These are phyloP conservation scores for Cyberlindnera euphorbiiphila DNA, from an alignment of 805 yeast genomes.

Conservation along the genomic window DNA sequence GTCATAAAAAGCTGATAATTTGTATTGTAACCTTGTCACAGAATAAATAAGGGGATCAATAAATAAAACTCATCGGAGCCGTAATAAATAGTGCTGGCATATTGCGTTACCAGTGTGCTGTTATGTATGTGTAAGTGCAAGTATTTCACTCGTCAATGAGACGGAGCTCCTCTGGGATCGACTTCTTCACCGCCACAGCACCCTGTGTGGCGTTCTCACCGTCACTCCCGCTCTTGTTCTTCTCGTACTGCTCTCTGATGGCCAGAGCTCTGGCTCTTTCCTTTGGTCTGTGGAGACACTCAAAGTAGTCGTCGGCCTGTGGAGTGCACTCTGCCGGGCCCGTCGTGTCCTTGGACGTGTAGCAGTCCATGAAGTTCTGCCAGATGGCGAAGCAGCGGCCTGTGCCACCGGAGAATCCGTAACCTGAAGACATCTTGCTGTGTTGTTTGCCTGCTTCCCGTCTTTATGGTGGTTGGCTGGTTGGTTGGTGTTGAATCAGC, in stretches of 20 bases:
- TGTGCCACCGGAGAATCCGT: constrained; percentile 39
- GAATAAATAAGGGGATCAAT: background rate
- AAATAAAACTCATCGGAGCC: too few relatives aligned
- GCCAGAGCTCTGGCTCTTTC: constrained; percentile 31
- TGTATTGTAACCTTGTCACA: too few relatives aligned
- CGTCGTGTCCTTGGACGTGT: constrained; percentile 36
- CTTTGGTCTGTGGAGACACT: constrained; percentile 46
- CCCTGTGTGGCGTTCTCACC: constrained; percentile 4
- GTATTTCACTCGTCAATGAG: constrained; percentile 5
- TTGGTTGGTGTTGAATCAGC: background rate
- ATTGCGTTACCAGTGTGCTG: too few relatives aligned
- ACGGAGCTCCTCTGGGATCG: constrained; percentile 11
- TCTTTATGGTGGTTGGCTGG: background rate
- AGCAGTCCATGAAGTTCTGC: constrained; percentile 45
- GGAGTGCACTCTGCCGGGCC: constrained; percentile 37
- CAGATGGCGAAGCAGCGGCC: constrained; percentile 43
- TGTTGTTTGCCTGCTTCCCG: background rate
- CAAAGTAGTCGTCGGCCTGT: constrained; percentile 44
- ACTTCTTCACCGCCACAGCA: constrained; percentile 5
- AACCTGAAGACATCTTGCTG: constrained; percentile 34
- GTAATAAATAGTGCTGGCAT: too few relatives aligned
- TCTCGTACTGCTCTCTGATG: constrained; percentile 25
- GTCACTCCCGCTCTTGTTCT: constrained; percentile 10
- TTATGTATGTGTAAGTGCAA: too few relatives aligned
- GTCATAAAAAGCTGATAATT: too few relatives aligned